phyloP scores from a whole-genome alignment of 2,329 filamentous ascomycete species.

The Paracorniculantispora psalliotae region DNA sequence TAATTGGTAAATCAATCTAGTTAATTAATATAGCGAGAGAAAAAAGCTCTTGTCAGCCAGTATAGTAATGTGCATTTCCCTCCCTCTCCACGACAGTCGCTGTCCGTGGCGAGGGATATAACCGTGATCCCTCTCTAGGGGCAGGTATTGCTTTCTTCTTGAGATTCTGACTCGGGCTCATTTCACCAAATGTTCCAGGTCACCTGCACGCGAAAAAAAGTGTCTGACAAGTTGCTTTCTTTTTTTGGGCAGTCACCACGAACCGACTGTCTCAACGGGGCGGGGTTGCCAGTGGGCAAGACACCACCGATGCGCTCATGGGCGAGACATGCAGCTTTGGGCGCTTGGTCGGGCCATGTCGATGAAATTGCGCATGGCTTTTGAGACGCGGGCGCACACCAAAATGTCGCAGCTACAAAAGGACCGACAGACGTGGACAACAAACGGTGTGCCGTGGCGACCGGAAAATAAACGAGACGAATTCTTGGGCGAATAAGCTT shows the following conservation, averaged over 20 bases:
- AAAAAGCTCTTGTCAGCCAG: background rate
- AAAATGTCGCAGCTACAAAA: slow-evolving; percentile 3
- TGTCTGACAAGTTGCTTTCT: background rate
- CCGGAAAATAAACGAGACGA: background rate
- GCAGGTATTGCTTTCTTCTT: background rate
- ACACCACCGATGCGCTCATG: background rate
- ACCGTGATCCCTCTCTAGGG: background rate
- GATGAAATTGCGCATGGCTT: slow-evolving; percentile 6
- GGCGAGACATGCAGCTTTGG: background rate
- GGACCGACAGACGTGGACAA: background rate
- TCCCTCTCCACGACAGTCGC: background rate
- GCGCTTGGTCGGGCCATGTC: background rate
- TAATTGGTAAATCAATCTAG: background rate
- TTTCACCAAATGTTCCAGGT: background rate
- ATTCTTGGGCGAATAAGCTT: background rate
- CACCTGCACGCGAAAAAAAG: background rate
- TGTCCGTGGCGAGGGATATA: background rate
- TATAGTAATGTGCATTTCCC: background rate
- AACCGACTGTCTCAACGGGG: slow-evolving; percentile 2
- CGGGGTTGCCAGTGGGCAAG: background rate
- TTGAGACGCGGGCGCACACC: background rate
- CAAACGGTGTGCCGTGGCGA: background rate
- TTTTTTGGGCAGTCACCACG: slow-evolving; percentile 4
- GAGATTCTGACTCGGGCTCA: slow-evolving; percentile 5
- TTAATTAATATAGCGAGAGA: too few species aligned